phyloP scores from a whole-genome alignment of 768 basidiomycete species.

The Cyclocybe aegerita region DNA sequence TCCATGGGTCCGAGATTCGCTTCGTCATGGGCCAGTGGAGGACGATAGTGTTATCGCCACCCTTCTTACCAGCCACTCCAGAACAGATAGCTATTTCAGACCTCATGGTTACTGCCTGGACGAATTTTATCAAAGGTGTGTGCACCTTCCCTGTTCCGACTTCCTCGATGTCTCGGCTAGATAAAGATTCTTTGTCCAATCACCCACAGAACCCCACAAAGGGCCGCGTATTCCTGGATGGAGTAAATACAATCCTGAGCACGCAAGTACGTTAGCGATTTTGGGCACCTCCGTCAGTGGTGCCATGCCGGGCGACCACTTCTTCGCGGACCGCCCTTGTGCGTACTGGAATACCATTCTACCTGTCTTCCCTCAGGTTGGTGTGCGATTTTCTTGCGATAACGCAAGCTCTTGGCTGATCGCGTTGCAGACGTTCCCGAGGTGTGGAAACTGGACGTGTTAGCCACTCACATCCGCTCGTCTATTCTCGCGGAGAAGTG shows the following conservation, averaged over 20 bases:
- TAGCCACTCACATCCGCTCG: slow-evolving; percentile 4
- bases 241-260: slow-evolving; percentile 23
- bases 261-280: slow-evolving; percentile 27
- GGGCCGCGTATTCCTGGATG: slow-evolving; percentile 30
- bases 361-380: slow-evolving; percentile 27
- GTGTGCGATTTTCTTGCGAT: not conserved
- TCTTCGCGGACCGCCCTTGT: slow-evolving; percentile 24
- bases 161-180: not conserved
- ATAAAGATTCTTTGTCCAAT: not conserved
- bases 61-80: slow-evolving; percentile 26
- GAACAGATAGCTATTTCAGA: slow-evolving; percentile 30
- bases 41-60: slow-evolving; percentile 28
- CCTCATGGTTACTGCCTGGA: slow-evolving; percentile 33
- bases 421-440: slow-evolving; percentile 20
- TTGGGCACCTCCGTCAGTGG: slow-evolving; percentile 21
- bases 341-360: slow-evolving; percentile 29
- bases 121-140: slow-evolving; percentile 34
- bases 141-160: not conserved
- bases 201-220: slow-evolving; percentile 20
- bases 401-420: not conserved
- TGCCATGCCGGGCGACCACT: slow-evolving; percentile 27
- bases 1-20: slow-evolving; percentile 30
- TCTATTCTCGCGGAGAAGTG: not conserved
- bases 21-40: slow-evolving; percentile 34
- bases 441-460: slow-evolving; percentile 27